Base-by-base conservation (phyloP, 2,329 filamentous ascomycete genomes). In the Apiospora phragmitis region DNA sequence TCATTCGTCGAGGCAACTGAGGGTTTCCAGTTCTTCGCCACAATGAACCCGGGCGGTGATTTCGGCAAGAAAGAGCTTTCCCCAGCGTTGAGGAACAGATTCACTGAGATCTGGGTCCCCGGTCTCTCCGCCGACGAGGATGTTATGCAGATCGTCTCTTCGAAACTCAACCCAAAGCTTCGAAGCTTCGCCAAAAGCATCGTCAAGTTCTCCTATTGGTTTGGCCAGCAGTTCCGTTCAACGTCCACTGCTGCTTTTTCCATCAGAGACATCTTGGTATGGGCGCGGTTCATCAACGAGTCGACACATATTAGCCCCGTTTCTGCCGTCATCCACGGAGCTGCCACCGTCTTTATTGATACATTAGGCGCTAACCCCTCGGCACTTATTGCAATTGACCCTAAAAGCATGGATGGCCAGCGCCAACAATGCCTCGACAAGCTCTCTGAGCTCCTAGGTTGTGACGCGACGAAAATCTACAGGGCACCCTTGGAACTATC, bases 91-190 rank as follows among this genome's bases (percentile, higher is more conserved):
- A 89, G 96, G 65, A 99, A 99, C 79, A 93, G 96, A 72, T 97
- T 99, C 80, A 99, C 96, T 0, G 96, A 99, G 81, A 98, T 99
- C 11, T 99, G 96, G 96, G 96, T 98, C 0, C 94, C 96, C 1
- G 89, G 95, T 1, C 84, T 98, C 71, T 94, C 94, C 0, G 93
- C 95, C 71, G 88, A 90, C 68, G 91, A 94, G 41, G 97, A 99
- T 78, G 91, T 98, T 43, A 83, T 94, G 26, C 92, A 97, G 59
- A 99, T 99, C 74, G 90, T 98, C 21, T 85, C 87, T 68, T 90
- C 91, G 16, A 98, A 97, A 79, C 85, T 99, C 24, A 81, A 82
- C 4, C 79, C 85, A 0, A 81, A 83, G 21, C 85, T 88, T 8
- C 86, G 88, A 73, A 78, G 84, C 1, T 86, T 93, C 73, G 90